phyloP scores from a whole-genome alignment of 495 filamentous ascomycete genomes.

The Aeminium ludgeri region DNA sequence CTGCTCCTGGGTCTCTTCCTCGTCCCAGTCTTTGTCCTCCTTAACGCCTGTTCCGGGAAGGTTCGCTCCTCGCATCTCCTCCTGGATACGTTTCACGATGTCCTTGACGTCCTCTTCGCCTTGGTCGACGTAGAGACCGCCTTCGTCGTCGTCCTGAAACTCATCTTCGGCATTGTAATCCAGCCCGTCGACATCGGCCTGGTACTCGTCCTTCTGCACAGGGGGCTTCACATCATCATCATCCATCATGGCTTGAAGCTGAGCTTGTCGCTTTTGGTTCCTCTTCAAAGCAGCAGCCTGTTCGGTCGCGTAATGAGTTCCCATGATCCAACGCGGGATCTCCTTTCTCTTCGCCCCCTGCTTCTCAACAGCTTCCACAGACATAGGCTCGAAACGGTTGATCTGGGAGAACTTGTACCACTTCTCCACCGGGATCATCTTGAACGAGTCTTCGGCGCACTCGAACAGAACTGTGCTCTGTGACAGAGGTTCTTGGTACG shows the following conservation, averaged over 20 bases:
- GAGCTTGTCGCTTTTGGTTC: conserved; percentile 29
- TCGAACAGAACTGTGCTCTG: conserved; percentile 61
- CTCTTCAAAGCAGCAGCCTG: conserved; percentile 12
- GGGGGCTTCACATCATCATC: conserved; percentile 42
- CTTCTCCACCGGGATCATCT: conserved; percentile 80
- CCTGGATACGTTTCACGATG: conserved; percentile 67
- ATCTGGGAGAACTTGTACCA: conserved; percentile 86
- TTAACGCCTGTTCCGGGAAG: conserved; percentile 39
- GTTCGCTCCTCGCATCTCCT: conserved; percentile 75
- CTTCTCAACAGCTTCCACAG: conserved; percentile 71
- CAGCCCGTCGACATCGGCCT: conserved; percentile 26
- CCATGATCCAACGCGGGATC: conserved; percentile 27
- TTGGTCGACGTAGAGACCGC: conserved; percentile 61
- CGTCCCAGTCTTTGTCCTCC: conserved; percentile 71
- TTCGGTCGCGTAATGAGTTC: conserved; percentile 36
- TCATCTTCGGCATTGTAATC: conserved; percentile 27
- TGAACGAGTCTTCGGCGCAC: conserved; percentile 47
- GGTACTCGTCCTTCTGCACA: conserved; percentile 39
- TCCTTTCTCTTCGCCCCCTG: conserved; percentile 51
- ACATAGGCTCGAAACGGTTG: conserved; percentile 62
- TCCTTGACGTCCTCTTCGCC: conserved; percentile 49
- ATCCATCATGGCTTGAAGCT: conserved; percentile 29
- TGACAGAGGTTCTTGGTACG: conserved; percentile 70
- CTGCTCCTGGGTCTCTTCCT: conserved; percentile 54
- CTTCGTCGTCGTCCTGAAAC: conserved; percentile 83